A percentile compares a stretch with the other conserved stretches of the same genome.
Evolutionary conservation across 306 rosid species (phyloP).

Genomic region (Luffa acutangula): DNA sequence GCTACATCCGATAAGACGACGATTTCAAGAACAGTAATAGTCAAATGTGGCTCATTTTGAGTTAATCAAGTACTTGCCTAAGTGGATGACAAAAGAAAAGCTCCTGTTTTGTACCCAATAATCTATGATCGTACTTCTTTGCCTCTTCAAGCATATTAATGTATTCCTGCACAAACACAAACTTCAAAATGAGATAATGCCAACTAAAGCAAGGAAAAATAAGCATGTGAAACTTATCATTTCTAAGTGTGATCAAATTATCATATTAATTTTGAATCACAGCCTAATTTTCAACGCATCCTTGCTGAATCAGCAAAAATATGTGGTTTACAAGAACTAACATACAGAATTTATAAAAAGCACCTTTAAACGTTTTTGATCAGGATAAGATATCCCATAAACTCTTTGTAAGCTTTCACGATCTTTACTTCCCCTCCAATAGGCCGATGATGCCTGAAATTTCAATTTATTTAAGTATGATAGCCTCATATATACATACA

Average conservation of each 20-base stretch:
- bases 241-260: neutral
- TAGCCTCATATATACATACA: neutral
- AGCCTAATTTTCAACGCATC: neutral
- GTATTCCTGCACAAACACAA: slow-evolving; percentile 40
- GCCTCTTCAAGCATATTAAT: slow-evolving; percentile 69
- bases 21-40: neutral
- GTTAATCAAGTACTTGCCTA: slow-evolving; percentile 32
- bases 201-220: slow-evolving; percentile 7
- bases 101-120: slow-evolving; percentile 85
- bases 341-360: neutral
- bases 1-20: slow-evolving; percentile 26
- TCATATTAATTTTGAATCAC: neutral
- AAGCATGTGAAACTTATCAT: neutral
- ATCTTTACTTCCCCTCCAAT: slow-evolving; percentile 90
- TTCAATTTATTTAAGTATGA: slow-evolving; percentile 11
- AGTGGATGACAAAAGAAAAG: slow-evolving; percentile 83
- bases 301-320: neutral
- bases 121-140: slow-evolving; percentile 82
- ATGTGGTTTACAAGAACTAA: neutral
- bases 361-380: slow-evolving; percentile 82
- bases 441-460: slow-evolving; percentile 90
- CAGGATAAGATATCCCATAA: slow-evolving; percentile 95
- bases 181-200: slow-evolving; percentile 9
- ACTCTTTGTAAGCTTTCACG: slow-evolving; percentile 94
- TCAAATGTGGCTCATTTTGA: neutral